phyloP scores from a whole-genome alignment of 306 rosid species.

The Alnus glutinosa region DNA sequence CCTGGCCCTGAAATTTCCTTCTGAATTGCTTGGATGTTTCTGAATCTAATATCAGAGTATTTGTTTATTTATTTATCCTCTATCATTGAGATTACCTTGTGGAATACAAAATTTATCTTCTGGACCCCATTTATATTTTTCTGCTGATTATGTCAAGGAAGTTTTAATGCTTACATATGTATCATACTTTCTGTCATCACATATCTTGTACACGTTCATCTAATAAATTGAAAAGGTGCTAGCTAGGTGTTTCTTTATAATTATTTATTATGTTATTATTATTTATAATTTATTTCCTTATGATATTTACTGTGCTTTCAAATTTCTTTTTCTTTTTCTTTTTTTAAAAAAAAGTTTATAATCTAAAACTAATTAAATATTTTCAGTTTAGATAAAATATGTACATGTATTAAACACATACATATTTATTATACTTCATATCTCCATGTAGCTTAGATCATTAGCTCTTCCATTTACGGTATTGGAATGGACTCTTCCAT shows the following conservation, averaged over 20 bases:
- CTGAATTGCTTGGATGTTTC: neutral
- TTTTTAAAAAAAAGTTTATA: neutral
- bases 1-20: neutral
- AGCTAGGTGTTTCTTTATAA: neutral
- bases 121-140: neutral
- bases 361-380: conserved; percentile 9
- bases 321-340: neutral
- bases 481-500: conserved; percentile 98
- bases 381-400: conserved; percentile 14
- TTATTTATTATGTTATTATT: too few species aligned
- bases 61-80: neutral
- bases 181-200: neutral
- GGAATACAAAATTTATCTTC: neutral
- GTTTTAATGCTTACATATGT: neutral
- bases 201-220: neutral
- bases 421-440: conserved; percentile 50
- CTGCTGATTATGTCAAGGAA: neutral
- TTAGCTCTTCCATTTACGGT: conserved; percentile 99
- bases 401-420: neutral
- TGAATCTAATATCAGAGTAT: neutral
- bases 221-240: neutral
- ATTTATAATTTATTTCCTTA: neutral
- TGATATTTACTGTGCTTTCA: neutral
- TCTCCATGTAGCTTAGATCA: conserved; percentile 99
- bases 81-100: neutral